Conservation (phyloP, 768 basidiomycete genomes). For the Termitomyces sp. region DNA sequence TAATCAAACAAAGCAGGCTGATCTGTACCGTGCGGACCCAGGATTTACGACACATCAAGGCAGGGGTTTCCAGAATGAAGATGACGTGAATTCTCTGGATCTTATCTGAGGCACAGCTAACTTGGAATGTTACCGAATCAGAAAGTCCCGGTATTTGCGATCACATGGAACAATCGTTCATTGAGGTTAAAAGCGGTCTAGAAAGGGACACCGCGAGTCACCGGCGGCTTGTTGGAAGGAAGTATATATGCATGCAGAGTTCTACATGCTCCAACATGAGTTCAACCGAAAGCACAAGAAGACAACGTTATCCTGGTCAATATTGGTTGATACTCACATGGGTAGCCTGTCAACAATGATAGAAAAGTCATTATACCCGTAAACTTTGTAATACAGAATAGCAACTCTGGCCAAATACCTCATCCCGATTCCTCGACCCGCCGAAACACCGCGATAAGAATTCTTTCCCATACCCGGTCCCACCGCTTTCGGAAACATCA, state of each 20-base stretch:
- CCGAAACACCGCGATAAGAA: neutral
- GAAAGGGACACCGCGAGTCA: neutral
- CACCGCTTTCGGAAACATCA: neutral
- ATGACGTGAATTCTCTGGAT: neutral
- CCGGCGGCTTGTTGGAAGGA: neutral
- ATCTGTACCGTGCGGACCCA: neutral
- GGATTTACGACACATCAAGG: neutral
- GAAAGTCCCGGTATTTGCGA: neutral
- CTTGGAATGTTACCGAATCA: slow-evolving; percentile 2
- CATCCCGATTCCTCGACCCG: neutral
- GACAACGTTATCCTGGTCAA: neutral
- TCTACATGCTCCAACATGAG: neutral
- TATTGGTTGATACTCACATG: neutral
- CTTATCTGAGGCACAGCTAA: neutral
- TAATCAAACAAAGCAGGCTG: neutral
- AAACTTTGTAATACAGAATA: slow-evolving; percentile 10
- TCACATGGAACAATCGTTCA: neutral
- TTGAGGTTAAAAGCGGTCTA: neutral
- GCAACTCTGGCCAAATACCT: slow-evolving; percentile 12
- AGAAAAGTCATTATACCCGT: neutral
- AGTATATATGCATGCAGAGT: neutral
- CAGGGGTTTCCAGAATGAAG: neutral
- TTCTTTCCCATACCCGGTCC: neutral
- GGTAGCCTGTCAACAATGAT: neutral
- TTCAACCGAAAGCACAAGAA: neutral